phyloP scores from a whole-genome alignment of 2,329 filamentous ascomycete genomes.

The Zasmidium angulare region DNA sequence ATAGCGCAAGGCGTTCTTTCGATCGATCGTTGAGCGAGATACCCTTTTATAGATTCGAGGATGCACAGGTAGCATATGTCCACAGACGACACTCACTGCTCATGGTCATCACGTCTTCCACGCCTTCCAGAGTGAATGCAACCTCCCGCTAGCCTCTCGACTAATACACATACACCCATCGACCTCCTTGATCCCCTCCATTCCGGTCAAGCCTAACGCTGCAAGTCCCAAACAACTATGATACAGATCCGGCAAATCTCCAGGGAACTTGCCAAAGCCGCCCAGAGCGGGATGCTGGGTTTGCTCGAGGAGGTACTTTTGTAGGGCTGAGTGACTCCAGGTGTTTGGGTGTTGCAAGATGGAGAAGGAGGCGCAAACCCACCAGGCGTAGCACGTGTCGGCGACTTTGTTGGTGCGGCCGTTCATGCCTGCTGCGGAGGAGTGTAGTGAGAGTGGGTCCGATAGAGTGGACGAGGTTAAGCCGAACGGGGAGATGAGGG shows the following conservation, averaged over 20 bases:
- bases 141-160: conserved; percentile 45
- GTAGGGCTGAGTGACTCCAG: conserved; percentile 23
- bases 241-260: conserved; percentile 65
- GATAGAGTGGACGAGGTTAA: conserved; percentile 1
- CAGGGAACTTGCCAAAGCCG: conserved; percentile 49
- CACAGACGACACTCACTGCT: too few relatives aligned
- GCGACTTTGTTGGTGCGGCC: conserved; percentile 87
- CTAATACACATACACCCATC: conserved; percentile 78
- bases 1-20: conserved; percentile 16
- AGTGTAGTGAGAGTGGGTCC: too few relatives aligned
- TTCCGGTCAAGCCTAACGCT: conserved; percentile 62
- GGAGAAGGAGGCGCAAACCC: conserved; percentile 67
- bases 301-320: conserved; percentile 78
- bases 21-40: conserved; percentile 6
- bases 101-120: neutral
- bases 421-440: conserved; percentile 69
- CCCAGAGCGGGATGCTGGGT: conserved; percentile 75
- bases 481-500: conserved; percentile 11
- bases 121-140: conserved; percentile 29
- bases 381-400: conserved; percentile 96
- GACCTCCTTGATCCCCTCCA: conserved; percentile 71
- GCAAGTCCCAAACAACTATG: conserved; percentile 88
- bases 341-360: conserved; percentile 23
- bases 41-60: conserved; percentile 9
- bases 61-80: too few relatives aligned